A percentile compares a stretch with the other conserved stretches of the same genome.
Conservation (phyloP, 1,284 basidiomycete species). For the Puccinia novopanici region DNA sequence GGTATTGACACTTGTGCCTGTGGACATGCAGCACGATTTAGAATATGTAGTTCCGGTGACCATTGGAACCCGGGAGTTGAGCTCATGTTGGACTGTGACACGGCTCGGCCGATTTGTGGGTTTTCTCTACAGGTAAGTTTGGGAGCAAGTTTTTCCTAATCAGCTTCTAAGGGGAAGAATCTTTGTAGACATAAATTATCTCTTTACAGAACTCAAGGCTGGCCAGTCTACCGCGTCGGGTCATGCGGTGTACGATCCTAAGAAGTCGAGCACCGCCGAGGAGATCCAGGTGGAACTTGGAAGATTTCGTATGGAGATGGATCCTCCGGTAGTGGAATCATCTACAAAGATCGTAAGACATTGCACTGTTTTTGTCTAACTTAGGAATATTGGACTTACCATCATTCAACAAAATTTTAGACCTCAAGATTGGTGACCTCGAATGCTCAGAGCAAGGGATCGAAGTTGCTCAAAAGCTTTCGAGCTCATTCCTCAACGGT, state of each 20-base stretch:
- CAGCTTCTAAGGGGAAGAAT: not conserved
- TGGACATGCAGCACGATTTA: constrained; percentile 58
- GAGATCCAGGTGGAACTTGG: constrained; percentile 58
- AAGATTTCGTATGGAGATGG: constrained; percentile 62
- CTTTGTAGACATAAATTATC: not conserved
- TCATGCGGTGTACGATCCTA: constrained; percentile 59
- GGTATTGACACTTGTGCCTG: not conserved
- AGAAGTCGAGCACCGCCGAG: constrained; percentile 59
- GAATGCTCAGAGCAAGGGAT: constrained; percentile 59
- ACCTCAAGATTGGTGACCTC: constrained; percentile 57
- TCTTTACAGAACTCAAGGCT: constrained; percentile 34
- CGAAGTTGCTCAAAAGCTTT: constrained; percentile 60
- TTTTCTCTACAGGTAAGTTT: constrained; percentile 55
- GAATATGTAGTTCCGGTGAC: constrained; percentile 61
- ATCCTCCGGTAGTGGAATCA: constrained; percentile 57
- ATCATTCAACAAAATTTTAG: constrained; percentile 53
- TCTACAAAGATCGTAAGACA: constrained; percentile 35
- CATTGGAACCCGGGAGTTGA: constrained; percentile 61
- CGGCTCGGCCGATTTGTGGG: constrained; percentile 61
- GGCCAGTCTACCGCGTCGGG: constrained; percentile 36
- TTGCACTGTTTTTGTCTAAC: constrained; percentile 3
- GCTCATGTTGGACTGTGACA: constrained; percentile 61
- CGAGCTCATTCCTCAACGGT: constrained; percentile 59
- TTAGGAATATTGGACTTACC: constrained; percentile 56
- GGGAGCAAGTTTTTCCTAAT: not conserved